These are phyloP conservation scores for Lactarius psammicola DNA, from an alignment of 768 basidiomycete species.

Conservation along the genomic window DNA sequence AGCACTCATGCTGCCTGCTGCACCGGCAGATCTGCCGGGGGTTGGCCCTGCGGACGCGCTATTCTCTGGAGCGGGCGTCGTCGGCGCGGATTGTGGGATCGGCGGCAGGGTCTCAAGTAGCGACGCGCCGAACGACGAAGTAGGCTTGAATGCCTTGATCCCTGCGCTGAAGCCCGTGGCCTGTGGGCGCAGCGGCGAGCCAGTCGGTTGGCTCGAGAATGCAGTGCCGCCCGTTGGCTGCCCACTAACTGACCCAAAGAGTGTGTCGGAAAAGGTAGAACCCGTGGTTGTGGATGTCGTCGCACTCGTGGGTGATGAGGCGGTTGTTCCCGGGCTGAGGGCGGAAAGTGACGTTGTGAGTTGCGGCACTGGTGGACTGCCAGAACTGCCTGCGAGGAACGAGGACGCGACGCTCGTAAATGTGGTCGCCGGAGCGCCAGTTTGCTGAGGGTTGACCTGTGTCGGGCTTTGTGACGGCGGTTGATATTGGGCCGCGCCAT, in stretches of 20 bases:
- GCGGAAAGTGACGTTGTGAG: slow-evolving; percentile 29
- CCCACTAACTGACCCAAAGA: slow-evolving; percentile 48
- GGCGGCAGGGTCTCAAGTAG: slow-evolving; percentile 58
- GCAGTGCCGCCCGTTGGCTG: slow-evolving; percentile 52
- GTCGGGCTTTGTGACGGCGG: slow-evolving; percentile 6
- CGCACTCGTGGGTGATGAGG: slow-evolving; percentile 16
- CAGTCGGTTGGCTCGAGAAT: slow-evolving; percentile 33
- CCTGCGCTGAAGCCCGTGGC: slow-evolving; percentile 48
- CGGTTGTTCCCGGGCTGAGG: slow-evolving; percentile 4
- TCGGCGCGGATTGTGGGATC: slow-evolving; percentile 57
- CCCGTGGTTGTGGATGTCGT: slow-evolving; percentile 41
- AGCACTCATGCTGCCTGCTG: background rate
- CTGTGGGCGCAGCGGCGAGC: slow-evolving; percentile 38
- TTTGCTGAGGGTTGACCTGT: slow-evolving; percentile 28
- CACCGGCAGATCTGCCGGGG: too few relatives aligned
- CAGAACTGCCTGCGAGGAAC: slow-evolving; percentile 50
- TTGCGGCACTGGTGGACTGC: slow-evolving; percentile 24
- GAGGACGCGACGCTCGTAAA: slow-evolving; percentile 74
- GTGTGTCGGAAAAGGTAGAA: slow-evolving; percentile 48
- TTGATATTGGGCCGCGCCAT: slow-evolving; percentile 39
- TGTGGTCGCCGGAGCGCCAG: slow-evolving; percentile 32
- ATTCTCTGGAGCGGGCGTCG: slow-evolving; percentile 44
- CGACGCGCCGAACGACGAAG: slow-evolving; percentile 51
- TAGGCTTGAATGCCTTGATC: slow-evolving; percentile 55
- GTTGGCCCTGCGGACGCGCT: background rate